Evolutionary conservation across 2,329 filamentous ascomycete species (phyloP), one percentile per base, ranked within the genome.

Genomic region (Microdochium paspali): DNA sequence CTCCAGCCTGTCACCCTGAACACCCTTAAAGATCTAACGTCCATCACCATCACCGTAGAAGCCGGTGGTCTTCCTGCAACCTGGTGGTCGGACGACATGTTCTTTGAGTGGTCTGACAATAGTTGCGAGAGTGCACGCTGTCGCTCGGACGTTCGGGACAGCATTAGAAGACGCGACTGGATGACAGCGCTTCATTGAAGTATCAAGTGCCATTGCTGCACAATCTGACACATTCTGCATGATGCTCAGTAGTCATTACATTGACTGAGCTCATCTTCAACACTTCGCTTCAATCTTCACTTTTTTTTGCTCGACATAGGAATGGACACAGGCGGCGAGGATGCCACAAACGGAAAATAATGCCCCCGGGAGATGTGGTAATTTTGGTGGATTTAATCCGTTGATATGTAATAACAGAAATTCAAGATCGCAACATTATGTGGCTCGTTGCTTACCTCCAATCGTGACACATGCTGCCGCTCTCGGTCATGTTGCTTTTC

Each of bases 1-100:
- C 51, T 62, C 30, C 44, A 47, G 6, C 54, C 55, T 10, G 44
- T 59, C 26, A 32, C 44, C 2, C 42, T 63, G 21, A 47, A 45
- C 15, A 53, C 53, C 5, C 61, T 62, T 32, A 46, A 57, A 24
- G 51, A 45, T 24, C 24, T 63, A 23, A 61, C 58, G 30, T 63
- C 65, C 2, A 50, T 76, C 54, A 61, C 62, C 9, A 58, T 74
- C 39, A 63, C 66, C n/a, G 56, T 67, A 12, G 65, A 62, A n/a
- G 62, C 62, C n/a, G 56, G 57, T n/a, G 58, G 56, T 3, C 48
- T 64, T 28, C 56, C 63, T n/a, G 61, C 58, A 48, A 60, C 58
- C 10, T 74, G 71, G 70, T 75, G 69, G 69, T 66, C 66, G 45
- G 71, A 74, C 52, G 66, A 74, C 53, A 47, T 73, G 24, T 50